These are phyloP conservation scores for Fusarium sp. DNA, from an alignment of 2,329 filamentous ascomycete genomes.

Conservation along the genomic window DNA sequence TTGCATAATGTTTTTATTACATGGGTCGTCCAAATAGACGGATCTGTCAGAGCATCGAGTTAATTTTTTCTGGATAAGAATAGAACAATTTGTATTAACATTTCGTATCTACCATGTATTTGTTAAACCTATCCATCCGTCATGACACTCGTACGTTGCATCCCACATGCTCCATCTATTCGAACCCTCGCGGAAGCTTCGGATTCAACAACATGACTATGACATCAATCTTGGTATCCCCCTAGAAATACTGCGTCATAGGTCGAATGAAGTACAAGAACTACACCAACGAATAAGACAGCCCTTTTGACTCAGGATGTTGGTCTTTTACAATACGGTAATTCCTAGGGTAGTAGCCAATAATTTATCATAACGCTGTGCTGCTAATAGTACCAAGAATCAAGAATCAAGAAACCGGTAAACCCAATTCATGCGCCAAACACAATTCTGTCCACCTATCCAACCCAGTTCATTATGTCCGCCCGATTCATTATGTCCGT, in stretches of 20 bases:
- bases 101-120: background rate
- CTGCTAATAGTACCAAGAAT: background rate
- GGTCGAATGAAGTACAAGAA: background rate
- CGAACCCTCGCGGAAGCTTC: background rate
- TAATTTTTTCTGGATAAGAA: background rate
- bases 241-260: conserved; percentile 14
- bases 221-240: background rate
- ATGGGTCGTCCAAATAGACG: background rate
- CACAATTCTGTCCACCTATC: background rate
- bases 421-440: conserved; percentile 5
- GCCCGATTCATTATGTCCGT: background rate
- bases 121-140: background rate
- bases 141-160: too few species aligned
- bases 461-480: background rate
- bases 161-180: background rate
- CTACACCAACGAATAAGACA: background rate
- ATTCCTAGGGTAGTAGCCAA: background rate
- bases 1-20: background rate
- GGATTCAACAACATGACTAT: background rate
- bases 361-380: conserved; percentile 1
- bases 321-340: background rate
- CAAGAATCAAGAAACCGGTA: background rate
- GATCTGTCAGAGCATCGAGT: background rate
- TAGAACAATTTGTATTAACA: background rate
- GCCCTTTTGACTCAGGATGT: background rate